These are phyloP conservation scores for Passiflora organensis DNA, from an alignment of 345 rosid species.

Conservation along the genomic window DNA sequence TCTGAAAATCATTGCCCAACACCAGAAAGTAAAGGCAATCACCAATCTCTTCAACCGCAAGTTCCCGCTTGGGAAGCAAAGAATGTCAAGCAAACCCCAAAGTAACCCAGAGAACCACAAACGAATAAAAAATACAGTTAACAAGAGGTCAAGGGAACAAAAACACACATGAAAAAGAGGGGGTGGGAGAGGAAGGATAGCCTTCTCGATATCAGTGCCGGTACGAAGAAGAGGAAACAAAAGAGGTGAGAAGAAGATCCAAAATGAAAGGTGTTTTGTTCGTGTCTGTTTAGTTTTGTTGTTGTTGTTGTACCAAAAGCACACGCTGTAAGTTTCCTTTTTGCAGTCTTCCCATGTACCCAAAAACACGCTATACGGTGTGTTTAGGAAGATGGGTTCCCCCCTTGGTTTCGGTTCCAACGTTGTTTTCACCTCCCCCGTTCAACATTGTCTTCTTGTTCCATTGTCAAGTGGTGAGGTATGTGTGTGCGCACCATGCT, in stretches of 20 bases:
- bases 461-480: too few relatives aligned
- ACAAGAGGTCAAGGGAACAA: too few relatives aligned
- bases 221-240: constrained; percentile 14
- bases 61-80: constrained; percentile 25
- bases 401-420: neutral
- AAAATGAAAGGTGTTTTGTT: neutral
- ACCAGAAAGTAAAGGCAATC: neutral
- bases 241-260: neutral
- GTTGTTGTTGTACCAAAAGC: neutral
- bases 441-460: too few relatives aligned
- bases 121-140: neutral
- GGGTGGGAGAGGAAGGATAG: neutral
- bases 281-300: neutral
- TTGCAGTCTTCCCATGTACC: neutral
- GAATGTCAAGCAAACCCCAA: constrained; percentile 1
- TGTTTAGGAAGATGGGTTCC: neutral
- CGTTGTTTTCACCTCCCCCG: neutral
- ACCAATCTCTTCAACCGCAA: neutral
- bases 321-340: neutral
- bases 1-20: neutral
- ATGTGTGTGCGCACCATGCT: too few relatives aligned
- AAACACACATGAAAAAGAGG: neutral
- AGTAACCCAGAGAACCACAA: too few relatives aligned
- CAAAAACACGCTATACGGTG: too few relatives aligned
- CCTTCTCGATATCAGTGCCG: neutral